These are phyloP conservation scores for Polyporus arcularius DNA, from an alignment of 768 basidiomycete species.

Conservation along the genomic window DNA sequence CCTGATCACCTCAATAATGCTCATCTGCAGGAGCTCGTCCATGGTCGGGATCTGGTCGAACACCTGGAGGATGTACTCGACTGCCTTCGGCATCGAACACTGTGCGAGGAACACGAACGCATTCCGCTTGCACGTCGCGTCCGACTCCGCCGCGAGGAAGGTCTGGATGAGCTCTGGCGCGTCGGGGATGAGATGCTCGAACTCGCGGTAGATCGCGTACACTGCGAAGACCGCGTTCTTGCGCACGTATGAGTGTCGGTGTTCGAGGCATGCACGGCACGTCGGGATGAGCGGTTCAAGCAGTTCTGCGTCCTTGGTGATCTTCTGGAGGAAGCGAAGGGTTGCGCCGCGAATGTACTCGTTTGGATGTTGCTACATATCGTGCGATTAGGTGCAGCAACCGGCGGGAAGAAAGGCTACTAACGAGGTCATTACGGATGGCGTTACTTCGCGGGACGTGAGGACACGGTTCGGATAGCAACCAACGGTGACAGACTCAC, in stretches of 20 bases:
- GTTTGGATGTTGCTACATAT: constrained; percentile 91
- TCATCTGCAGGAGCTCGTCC: constrained; percentile 95
- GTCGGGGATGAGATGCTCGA: constrained; percentile 94
- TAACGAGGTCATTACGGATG: constrained; percentile 93
- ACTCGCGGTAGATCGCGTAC: constrained; percentile 91
- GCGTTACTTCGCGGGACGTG: constrained; percentile 66
- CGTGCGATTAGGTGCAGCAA: constrained; percentile 5
- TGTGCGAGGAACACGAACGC: constrained; percentile 93
- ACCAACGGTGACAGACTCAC: constrained; percentile 50
- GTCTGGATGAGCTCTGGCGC: constrained; percentile 95
- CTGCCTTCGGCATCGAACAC: constrained; percentile 86
- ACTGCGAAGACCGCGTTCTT: constrained; percentile 98
- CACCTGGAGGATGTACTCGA: constrained; percentile 85
- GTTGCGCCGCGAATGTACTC: constrained; percentile 99
- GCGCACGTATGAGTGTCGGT: constrained; percentile 95
- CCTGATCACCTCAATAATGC: constrained; percentile 90
- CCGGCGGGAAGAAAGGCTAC: constrained; percentile 30
- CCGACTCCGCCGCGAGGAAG: constrained; percentile 93
- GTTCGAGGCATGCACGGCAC: constrained; percentile 92
- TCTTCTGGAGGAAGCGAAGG: constrained; percentile 94
- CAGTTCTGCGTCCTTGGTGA: constrained; percentile 88
- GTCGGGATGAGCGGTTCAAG: constrained; percentile 95
- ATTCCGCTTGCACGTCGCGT: constrained; percentile 95
- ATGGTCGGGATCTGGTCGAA: constrained; percentile 80
- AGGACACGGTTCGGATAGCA: constrained; percentile 7